Base-by-base conservation (phyloP, 2,329 filamentous ascomycete genomes). In the Epichloe sp. region DNA sequence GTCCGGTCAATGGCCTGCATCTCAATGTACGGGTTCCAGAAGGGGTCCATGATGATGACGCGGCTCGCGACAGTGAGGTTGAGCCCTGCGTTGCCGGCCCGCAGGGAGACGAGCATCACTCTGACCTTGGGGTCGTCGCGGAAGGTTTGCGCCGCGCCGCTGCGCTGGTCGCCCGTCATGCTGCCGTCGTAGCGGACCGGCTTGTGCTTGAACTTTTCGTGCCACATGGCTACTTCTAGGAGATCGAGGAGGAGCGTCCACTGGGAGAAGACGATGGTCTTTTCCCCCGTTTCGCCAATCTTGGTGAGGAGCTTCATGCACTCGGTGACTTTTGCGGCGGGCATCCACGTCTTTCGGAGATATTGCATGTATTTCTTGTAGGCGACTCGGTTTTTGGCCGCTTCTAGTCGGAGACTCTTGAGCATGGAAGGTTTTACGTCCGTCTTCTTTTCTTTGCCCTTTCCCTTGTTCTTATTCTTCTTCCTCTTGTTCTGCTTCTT, bases 1-100 rank as follows among this genome's bases (percentile, higher is more conserved):
- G 89, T 87, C 21, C 90, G 85, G 64, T 95, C 90, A 48, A 95
- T 83, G 4, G 90, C 90, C 68, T 96, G 90, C 67, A 89, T 88
- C 68, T 95, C 90, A 47, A 94, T 85, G 62, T 85, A 95, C 0
- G 89, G 90, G 56, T 95, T 96, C 88, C 88, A 95, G 70, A 94
- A 95, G 0, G 89, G 89, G 63, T 95, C 89, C 62, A 95, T 81
- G 56, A 95, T 86, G 65, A 96, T 88, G 57, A 95, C 87, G 56
- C 88, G 84, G 1, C 83, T 88, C 0, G 89, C 90, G 17, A 82
- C 80, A 40, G 85, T 87, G 21, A 96, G 75, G 61, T 96, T 96
- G 44, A 96, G 77, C 1, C 90, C 90, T 0, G 89, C 82, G 53
- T 85, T 86, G 65, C 87, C 91, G 3, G 93, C 89, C 12, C 80